Conservation (phyloP, 2,329 filamentous ascomycete species). For the Nothophaeocryptopus gaeumannii region DNA sequence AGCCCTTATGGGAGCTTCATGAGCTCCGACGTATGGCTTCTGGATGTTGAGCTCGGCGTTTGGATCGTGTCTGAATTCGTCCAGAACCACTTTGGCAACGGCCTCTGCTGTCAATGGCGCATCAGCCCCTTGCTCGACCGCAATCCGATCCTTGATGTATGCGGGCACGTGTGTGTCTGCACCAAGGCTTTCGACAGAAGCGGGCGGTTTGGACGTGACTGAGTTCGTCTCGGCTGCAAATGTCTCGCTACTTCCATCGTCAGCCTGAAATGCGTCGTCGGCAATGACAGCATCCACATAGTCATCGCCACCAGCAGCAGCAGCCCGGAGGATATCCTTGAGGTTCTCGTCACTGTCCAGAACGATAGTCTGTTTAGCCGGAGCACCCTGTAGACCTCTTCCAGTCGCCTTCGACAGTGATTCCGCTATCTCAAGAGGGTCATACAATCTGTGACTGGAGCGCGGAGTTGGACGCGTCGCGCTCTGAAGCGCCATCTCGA, state of each 20-base stretch:
- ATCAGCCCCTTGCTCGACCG: neutral
- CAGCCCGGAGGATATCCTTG: neutral
- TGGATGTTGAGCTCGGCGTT: slow-evolving; percentile 2
- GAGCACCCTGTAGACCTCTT: neutral
- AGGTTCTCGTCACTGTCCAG: slow-evolving; percentile 1
- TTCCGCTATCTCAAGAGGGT: no score
- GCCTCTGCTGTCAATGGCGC: neutral
- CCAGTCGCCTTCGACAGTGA: no score
- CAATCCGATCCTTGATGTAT: slow-evolving; percentile 11
- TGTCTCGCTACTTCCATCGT: slow-evolving; percentile 1
- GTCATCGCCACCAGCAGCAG: neutral
- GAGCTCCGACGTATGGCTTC: slow-evolving; percentile 10
- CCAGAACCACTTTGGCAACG: slow-evolving; percentile 7
- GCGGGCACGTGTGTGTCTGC: slow-evolving; percentile 8
- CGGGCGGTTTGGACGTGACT: neutral
- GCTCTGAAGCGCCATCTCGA: slow-evolving; percentile 1
- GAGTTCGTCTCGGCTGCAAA: neutral
- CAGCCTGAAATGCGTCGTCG: neutral
- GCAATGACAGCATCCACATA: neutral
- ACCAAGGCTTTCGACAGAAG: neutral
- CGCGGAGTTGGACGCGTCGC: neutral
- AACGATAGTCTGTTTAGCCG: neutral
- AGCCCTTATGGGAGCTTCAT: neutral
- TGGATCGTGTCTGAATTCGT: neutral
- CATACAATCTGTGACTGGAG: no score